Evolutionary conservation across 192 early-diverging fungal species (phyloP).

Genomic region (Coemansia sp.): DNA sequence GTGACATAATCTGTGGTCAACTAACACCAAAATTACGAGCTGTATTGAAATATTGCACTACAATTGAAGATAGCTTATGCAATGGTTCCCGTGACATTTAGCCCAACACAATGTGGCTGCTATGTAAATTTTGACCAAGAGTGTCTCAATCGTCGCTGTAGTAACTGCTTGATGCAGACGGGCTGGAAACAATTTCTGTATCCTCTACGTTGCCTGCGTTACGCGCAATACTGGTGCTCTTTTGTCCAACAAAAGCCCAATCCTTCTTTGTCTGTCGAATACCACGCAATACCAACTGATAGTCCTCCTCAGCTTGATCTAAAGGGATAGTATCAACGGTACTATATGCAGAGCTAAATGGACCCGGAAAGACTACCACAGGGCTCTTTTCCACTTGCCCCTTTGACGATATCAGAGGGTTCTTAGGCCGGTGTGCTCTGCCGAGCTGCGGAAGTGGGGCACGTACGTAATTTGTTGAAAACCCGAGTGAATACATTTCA

Average conservation of each 20-base stretch:
- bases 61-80: not conserved
- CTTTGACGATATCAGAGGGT: slow-evolving; percentile 38
- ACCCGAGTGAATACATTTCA: not conserved
- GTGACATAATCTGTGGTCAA: not conserved
- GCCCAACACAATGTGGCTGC: too few species aligned
- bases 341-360: slow-evolving; percentile 38
- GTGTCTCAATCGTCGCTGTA: slow-evolving; percentile 14
- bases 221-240: slow-evolving; percentile 16
- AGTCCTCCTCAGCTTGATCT: slow-evolving; percentile 47
- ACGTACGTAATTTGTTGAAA: not conserved
- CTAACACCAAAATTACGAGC: not conserved
- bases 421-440: slow-evolving; percentile 15
- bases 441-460: slow-evolving; percentile 36
- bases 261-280: slow-evolving; percentile 29
- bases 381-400: slow-evolving; percentile 17
- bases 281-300: slow-evolving; percentile 24
- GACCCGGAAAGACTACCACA: slow-evolving; percentile 26
- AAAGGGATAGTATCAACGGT: slow-evolving; percentile 42
- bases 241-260: slow-evolving; percentile 21
- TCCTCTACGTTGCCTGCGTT: slow-evolving; percentile 8
- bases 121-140: too few species aligned
- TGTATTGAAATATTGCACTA: not conserved
- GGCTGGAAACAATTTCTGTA: slow-evolving; percentile 23
- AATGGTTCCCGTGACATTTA: not conserved
- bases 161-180: slow-evolving; percentile 23